A percentile compares a stretch with the other conserved stretches of the same genome.
phyloP scores from a whole-genome alignment of 2,329 filamentous ascomycete species.

The Aspergillus novofumigatus region DNA sequence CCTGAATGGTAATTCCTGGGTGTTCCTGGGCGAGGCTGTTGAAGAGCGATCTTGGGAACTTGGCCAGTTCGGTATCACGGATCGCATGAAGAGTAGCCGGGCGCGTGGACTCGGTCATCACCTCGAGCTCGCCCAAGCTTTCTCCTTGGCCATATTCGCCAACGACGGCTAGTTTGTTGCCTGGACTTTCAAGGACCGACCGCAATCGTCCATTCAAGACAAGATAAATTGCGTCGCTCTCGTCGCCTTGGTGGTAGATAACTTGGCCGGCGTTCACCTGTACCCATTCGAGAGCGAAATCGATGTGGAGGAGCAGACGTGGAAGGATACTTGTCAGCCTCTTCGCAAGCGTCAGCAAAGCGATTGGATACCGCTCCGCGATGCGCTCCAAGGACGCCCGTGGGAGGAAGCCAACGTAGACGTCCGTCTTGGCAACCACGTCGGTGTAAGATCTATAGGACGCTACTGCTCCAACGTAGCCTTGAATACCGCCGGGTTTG shows the following conservation, averaged over 20 bases:
- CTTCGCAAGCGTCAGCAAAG: conserved; percentile 94
- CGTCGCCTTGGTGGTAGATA: conserved; percentile 87
- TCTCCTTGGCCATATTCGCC: conserved; percentile 96
- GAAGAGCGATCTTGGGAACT: conserved; percentile 92
- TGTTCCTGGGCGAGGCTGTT: conserved; percentile 97
- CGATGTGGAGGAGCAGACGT: conserved; percentile 87
- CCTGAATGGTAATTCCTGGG: conserved; percentile 96
- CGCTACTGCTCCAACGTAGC: conserved; percentile 90
- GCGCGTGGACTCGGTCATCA: conserved; percentile 89
- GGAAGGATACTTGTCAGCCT: conserved; percentile 84
- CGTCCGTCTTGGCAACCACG: conserved; percentile 94
- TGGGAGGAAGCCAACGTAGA: conserved; percentile 93
- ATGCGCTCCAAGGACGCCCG: conserved; percentile 82
- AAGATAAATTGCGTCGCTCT: conserved; percentile 97
- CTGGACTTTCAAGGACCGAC: conserved; percentile 74
- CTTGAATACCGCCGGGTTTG: conserved; percentile 89
- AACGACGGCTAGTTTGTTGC: conserved; percentile 77
- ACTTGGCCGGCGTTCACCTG: conserved; percentile 94
- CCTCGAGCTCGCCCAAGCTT: conserved; percentile 94
- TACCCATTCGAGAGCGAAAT: conserved; percentile 97
- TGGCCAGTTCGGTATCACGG: conserved; percentile 91
- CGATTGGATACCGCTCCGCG: conserved; percentile 85
- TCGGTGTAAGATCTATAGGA: conserved; percentile 96
- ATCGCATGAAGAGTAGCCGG: conserved; percentile 92
- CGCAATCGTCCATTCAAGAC: conserved; percentile 90